These are phyloP conservation scores for Microcyclospora tardicrescens DNA, from an alignment of 2,329 filamentous ascomycete genomes.

Conservation along the genomic window DNA sequence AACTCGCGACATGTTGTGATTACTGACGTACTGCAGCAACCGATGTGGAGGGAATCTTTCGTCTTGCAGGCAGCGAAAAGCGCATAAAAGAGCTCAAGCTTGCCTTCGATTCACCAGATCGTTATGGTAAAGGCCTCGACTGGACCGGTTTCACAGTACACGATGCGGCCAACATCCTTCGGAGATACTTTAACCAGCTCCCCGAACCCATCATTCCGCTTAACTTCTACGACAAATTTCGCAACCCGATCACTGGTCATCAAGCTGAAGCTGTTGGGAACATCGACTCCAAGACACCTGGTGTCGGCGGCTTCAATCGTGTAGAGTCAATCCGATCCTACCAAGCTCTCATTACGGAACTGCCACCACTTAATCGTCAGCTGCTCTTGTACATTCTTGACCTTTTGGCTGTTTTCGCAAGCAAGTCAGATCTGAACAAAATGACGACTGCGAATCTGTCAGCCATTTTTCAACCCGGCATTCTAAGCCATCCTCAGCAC, in stretches of 20 bases:
- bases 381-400: slow-evolving; percentile 91
- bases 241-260: slow-evolving; percentile 62
- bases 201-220: slow-evolving; percentile 94
- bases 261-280: slow-evolving; percentile 58
- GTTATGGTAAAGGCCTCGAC: slow-evolving; percentile 90
- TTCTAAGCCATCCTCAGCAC: slow-evolving; percentile 85
- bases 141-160: slow-evolving; percentile 98
- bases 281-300: slow-evolving; percentile 50
- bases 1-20: neutral
- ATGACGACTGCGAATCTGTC: slow-evolving; percentile 93
- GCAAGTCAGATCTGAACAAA: slow-evolving; percentile 89
- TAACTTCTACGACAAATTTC: slow-evolving; percentile 83
- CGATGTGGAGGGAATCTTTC: slow-evolving; percentile 90
- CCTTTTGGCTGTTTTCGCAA: slow-evolving; percentile 88
- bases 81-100: slow-evolving; percentile 92
- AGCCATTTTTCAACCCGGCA: slow-evolving; percentile 93
- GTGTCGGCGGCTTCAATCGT: slow-evolving; percentile 61
- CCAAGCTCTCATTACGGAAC: slow-evolving; percentile 79
- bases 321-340: slow-evolving; percentile 67
- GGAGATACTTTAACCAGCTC: slow-evolving; percentile 88
- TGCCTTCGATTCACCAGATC: slow-evolving; percentile 84
- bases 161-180: slow-evolving; percentile 91
- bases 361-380: slow-evolving; percentile 87
- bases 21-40: slow-evolving; percentile 50
- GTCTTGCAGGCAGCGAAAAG: slow-evolving; percentile 89